Evolutionary conservation across 805 yeast genomes (phyloP), one percentile per base, ranked within the genome.

Genomic region (Torulaspora gathmanii): DNA sequence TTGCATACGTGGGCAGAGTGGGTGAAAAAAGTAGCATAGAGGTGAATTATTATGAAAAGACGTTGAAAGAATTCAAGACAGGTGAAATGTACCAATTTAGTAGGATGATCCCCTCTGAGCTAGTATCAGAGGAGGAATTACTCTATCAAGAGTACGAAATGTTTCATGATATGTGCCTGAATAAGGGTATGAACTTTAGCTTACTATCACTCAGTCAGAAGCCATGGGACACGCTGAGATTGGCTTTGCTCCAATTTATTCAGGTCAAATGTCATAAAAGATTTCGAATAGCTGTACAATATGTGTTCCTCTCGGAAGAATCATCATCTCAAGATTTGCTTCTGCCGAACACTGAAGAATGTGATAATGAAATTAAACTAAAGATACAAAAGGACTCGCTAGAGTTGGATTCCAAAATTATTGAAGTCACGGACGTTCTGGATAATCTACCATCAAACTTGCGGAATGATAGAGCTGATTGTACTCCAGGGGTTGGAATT

Each of bases 161-260:
- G 30, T 64, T 53, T 30, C 56, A 57, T 36, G 60, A 60, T 25
- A 54, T 54, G 57, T 63, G 66, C 35, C 40, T 63, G 27, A 41
- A 53, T 8, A 49, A 49, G 4, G 38, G 39, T 4, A 47, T 49
- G 20, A 54, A 56, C 43, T 62, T 58, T 38, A 60, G 50, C 37
- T 37, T 62, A 27, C 52, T 62, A n/a, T 58, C 63, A 4, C 44
- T 53, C 8, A 47, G 52, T 7, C 47, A 54, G 11, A 29, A 36
- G 15, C 50, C 57, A 23, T 54, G 58, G 55, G 30, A 36, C 26
- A 39, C 44, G 22, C 37, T 55, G 13, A 42, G 54, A 27, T 30
- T 33, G n/a, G 45, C 50, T 2, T 33, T 60, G 12, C 19, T 56
- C n/a, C 42, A 53, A 16, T 57, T 56, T 33, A 17, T 58, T n/a